A percentile compares a stretch with the other conserved stretches of the same genome.
Evolutionary conservation across 78 protist genomes (phyloP).

Genomic region (Bodo saltans): DNA sequence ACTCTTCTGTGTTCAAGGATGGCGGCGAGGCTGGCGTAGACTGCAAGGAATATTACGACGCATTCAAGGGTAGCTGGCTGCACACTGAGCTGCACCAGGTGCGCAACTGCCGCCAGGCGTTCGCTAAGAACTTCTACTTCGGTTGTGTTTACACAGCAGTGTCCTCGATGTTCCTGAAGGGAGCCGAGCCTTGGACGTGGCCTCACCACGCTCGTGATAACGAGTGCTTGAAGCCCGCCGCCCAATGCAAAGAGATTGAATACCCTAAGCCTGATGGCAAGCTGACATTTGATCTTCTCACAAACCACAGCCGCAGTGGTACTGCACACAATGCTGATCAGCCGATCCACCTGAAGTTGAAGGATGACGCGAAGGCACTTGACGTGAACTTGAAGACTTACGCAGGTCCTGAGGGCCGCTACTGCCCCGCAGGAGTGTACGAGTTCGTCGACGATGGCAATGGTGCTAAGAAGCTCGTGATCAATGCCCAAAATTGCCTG

Average conservation of each 20-base stretch:
- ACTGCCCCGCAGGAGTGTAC: conserved; percentile 97
- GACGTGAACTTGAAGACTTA: conserved; percentile 57
- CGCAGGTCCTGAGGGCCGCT: conserved; percentile 81
- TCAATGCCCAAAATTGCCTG: conserved; percentile 94
- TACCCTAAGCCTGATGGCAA: conserved; percentile 94
- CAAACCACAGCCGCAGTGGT: conserved; percentile 76
- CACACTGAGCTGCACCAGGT: conserved; percentile 67
- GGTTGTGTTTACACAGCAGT: conserved; percentile 63
- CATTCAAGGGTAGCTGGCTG: conserved; percentile 74
- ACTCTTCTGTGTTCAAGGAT: neutral
- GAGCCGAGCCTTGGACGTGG: conserved; percentile 69
- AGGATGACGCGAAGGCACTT: conserved; percentile 40
- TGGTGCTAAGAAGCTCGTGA: conserved; percentile 52
- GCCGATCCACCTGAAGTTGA: conserved; percentile 72
- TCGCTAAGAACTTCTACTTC: conserved; percentile 59
- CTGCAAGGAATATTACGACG: conserved; percentile 45
- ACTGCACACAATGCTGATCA: conserved; percentile 92
- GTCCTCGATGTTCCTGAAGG: conserved; percentile 34
- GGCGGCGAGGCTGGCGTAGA: conserved; percentile 11
- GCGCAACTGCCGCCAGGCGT: conserved; percentile 78
- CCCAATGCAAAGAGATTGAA: conserved; percentile 51
- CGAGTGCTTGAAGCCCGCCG: conserved; percentile 54
- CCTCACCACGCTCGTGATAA: conserved; percentile 46
- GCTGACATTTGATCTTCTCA: conserved; percentile 82
- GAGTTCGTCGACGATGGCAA: conserved; percentile 72